Conservation (phyloP, 2,329 filamentous ascomycete species). For the Cytospora leucostoma region DNA sequence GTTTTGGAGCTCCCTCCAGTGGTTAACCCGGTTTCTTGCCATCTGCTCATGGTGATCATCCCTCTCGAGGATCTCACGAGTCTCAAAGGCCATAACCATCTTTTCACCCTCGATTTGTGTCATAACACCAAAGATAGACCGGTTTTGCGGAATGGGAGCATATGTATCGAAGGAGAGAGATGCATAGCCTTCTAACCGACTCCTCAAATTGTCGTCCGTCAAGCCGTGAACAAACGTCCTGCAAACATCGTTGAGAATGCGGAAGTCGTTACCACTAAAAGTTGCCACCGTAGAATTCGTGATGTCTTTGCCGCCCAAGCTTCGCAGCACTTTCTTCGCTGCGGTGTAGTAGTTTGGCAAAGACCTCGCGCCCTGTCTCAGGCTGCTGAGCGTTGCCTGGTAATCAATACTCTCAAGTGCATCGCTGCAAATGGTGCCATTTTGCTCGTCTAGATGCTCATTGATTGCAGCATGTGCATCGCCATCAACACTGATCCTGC, state of each 20-base stretch:
- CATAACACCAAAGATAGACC: constrained; percentile 56
- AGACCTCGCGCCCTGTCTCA: constrained; percentile 46
- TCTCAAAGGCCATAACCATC: constrained; percentile 50
- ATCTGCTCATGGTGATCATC: constrained; percentile 41
- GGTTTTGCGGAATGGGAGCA: constrained; percentile 34
- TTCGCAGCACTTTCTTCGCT: constrained; percentile 53
- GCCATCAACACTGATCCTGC: constrained; percentile 9
- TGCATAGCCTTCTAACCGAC: constrained; percentile 47
- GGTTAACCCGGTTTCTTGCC: constrained; percentile 40
- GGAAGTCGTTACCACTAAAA: constrained; percentile 48
- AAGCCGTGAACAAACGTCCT: constrained; percentile 58
- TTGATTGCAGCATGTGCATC: constrained; percentile 24
- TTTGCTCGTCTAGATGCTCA: background rate
- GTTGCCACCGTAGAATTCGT: constrained; percentile 48
- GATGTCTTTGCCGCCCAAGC: constrained; percentile 52
- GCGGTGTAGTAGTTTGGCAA: constrained; percentile 49
- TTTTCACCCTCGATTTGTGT: constrained; percentile 59
- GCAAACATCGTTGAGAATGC: constrained; percentile 53
- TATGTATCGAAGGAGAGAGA: constrained; percentile 46
- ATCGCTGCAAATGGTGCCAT: background rate
- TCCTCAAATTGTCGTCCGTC: constrained; percentile 46
- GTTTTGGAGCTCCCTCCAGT: constrained; percentile 50
- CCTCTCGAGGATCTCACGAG: constrained; percentile 39
- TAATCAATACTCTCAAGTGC: constrained; percentile 5
- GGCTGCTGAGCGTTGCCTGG: constrained; percentile 21